phyloP scores from a whole-genome alignment of 257 asterid species.

The Jasminum sambac region DNA sequence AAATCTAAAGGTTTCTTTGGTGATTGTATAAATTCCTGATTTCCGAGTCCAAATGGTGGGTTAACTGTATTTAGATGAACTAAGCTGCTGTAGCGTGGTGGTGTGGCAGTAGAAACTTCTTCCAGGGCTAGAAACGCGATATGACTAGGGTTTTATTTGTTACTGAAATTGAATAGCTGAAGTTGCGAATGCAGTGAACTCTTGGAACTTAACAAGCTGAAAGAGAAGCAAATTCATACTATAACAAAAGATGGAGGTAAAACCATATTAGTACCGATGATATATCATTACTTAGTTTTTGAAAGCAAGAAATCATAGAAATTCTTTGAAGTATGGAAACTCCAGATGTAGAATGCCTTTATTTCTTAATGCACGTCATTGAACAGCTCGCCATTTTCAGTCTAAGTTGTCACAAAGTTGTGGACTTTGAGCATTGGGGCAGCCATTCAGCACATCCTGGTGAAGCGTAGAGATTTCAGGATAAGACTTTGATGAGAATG shows the following conservation, averaged over 20 bases:
- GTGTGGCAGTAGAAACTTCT: not conserved
- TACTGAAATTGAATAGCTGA: not conserved
- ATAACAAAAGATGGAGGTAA: not conserved
- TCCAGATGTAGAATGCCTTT: not conserved
- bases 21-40: not conserved
- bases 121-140: not conserved
- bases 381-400: not conserved
- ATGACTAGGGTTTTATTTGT: not conserved
- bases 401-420: not conserved
- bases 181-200: not conserved
- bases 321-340: not conserved
- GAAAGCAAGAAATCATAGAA: not conserved
- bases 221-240: not conserved
- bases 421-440: not conserved
- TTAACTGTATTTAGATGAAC: not conserved
- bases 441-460: not conserved
- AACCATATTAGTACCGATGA: not conserved
- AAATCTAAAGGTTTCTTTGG: not conserved
- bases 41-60: not conserved
- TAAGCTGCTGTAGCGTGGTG: not conserved
- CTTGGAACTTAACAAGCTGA: not conserved
- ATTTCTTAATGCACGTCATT: not conserved
- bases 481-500: not conserved
- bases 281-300: not conserved
- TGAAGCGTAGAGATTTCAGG: not conserved